Percentiles rank a stretch among this genome's conserved stretches.
phyloP scores from a whole-genome alignment of 83 land plant genomes.

The Picea abies region DNA sequence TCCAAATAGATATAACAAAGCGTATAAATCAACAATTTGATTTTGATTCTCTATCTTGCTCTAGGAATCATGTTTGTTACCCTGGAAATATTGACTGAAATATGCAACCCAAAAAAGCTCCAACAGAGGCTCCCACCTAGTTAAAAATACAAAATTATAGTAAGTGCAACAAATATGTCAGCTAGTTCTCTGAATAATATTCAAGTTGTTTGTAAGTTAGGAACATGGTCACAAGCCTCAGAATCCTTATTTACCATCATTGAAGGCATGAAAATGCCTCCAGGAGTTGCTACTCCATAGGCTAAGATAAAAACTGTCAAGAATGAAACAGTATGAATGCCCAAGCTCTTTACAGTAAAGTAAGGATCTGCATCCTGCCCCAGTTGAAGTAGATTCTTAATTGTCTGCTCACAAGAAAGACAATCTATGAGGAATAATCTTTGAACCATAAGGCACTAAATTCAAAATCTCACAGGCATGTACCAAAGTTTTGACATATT shows the following conservation, averaged over 20 bases:
- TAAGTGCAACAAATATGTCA: not conserved
- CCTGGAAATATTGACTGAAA: conserved; percentile 36
- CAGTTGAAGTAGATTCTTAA: conserved; percentile 38
- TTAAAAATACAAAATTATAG: not conserved
- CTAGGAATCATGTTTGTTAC: conserved; percentile 16
- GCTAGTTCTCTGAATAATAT: no score
- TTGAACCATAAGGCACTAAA: conserved; percentile 1
- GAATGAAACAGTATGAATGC: conserved; percentile 33
- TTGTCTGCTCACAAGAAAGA: conserved; percentile 30
- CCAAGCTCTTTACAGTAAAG: conserved; percentile 33
- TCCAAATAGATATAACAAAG: not conserved
- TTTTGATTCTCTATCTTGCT: not conserved
- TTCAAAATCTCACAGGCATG: not conserved
- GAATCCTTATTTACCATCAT: conserved; percentile 36
- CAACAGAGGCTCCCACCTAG: conserved; percentile 51
- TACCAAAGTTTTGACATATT: not conserved
- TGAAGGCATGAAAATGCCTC: conserved; percentile 52
- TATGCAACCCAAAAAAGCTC: conserved; percentile 37
- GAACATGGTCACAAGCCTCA: not conserved
- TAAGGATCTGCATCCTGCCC: conserved; percentile 18
- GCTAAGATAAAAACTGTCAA: conserved; percentile 37
- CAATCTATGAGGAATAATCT: not conserved
- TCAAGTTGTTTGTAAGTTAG: not conserved
- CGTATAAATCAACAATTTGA: conserved; percentile 6
- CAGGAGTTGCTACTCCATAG: conserved; percentile 51